These are phyloP conservation scores for Bryoerythrophyllum caledonicum DNA, from an alignment of 225 moss, liverwort and hornwort genomes.

Conservation along the genomic window DNA sequence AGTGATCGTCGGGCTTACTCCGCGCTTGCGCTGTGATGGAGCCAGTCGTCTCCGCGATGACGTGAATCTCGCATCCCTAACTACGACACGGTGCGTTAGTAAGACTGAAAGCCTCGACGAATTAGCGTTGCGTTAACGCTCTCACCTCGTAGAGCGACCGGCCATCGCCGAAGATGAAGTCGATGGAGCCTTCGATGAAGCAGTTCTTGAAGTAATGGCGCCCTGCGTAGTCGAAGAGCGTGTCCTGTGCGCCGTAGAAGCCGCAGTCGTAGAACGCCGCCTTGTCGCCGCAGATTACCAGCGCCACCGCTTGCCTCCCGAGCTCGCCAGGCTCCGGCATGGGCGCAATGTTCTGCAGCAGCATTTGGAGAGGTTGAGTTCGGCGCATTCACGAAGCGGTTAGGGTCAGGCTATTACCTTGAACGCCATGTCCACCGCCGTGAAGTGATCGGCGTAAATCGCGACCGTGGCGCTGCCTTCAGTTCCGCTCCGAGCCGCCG, in stretches of 20 bases:
- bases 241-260: conserved; percentile 57
- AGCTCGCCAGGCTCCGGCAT: conserved; percentile 54
- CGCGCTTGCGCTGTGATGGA: conserved; percentile 61
- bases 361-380: not conserved
- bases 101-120: no score
- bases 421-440: conserved; percentile 56
- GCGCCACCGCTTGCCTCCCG: conserved; percentile 60
- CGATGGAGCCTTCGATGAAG: conserved; percentile 66
- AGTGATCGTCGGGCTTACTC: conserved; percentile 31
- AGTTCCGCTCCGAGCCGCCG: conserved; percentile 39
- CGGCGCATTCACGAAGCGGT: conserved; percentile 1
- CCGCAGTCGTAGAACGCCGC: conserved; percentile 61
- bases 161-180: conserved; percentile 75
- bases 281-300: conserved; percentile 63
- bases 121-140: not conserved
- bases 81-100: no score
- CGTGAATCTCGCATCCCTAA: conserved; percentile 63
- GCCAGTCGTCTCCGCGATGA: conserved; percentile 51
- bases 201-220: conserved; percentile 72
- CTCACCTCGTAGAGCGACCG: conserved; percentile 57
- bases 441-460: conserved; percentile 60
- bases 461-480: conserved; percentile 57
- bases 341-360: conserved; percentile 49
- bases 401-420: conserved; percentile 28
- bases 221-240: conserved; percentile 60